Percentiles rank a stretch among this genome's conserved stretches.
phyloP scores from a whole-genome alignment of 805 yeast genomes.

The Candida adriatica region DNA sequence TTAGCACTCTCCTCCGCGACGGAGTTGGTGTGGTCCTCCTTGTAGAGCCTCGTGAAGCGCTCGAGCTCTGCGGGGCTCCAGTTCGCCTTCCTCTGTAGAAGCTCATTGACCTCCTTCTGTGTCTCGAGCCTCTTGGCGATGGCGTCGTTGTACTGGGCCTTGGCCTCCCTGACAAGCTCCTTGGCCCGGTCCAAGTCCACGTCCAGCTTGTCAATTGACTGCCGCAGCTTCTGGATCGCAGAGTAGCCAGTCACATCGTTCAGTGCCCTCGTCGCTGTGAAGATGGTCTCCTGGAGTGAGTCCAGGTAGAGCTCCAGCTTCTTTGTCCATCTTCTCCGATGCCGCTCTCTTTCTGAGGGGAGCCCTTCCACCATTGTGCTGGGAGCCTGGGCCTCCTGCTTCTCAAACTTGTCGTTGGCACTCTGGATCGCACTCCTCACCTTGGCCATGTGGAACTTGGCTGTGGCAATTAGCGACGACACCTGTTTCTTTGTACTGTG shows the following conservation, averaged over 20 bases:
- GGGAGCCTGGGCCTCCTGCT: constrained; percentile 29
- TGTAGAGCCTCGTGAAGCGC: constrained; percentile 72
- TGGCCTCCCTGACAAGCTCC: constrained; percentile 39
- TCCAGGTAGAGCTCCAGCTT: constrained; percentile 43
- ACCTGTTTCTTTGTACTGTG: constrained; percentile 12
- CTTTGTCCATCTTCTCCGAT: constrained; percentile 35
- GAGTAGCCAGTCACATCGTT: constrained; percentile 93
- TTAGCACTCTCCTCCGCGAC: constrained; percentile 48
- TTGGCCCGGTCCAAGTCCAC: constrained; percentile 41
- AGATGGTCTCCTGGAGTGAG: constrained; percentile 49
- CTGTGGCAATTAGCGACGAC: constrained; percentile 8
- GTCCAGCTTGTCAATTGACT: constrained; percentile 53
- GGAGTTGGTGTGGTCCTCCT: constrained; percentile 73
- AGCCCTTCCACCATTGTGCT: constrained; percentile 30
- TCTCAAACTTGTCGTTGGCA: constrained; percentile 30
- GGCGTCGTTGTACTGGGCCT: constrained; percentile 49
- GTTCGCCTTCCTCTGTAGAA: constrained; percentile 73
- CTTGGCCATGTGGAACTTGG: constrained; percentile 19
- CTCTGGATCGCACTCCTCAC: constrained; percentile 30
- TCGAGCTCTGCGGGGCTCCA: constrained; percentile 83
- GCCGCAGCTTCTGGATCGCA: constrained; percentile 64
- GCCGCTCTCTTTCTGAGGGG: constrained; percentile 40
- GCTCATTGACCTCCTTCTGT: constrained; percentile 81
- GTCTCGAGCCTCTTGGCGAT: constrained; percentile 57
- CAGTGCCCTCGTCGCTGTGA: constrained; percentile 58